Percentiles rank a stretch among this genome's conserved stretches.
These are phyloP conservation scores for Mycosphaerelloides madeirae DNA, from an alignment of 2,329 filamentous ascomycete species.

Conservation along the genomic window DNA sequence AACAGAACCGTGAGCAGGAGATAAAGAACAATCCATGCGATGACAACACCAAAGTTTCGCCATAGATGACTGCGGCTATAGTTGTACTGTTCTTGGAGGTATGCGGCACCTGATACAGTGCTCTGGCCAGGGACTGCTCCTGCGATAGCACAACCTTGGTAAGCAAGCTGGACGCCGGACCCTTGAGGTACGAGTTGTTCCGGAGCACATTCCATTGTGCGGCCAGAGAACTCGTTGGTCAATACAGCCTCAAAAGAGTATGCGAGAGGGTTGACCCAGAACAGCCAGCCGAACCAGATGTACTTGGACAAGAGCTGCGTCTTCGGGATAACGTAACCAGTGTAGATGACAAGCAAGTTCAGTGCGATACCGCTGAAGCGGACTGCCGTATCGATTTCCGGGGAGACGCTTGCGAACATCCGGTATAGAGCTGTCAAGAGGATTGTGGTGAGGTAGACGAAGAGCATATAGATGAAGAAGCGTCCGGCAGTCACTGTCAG, in stretches of 20 bases:
- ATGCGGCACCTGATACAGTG: conserved; percentile 51
- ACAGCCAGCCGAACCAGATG: conserved; percentile 64
- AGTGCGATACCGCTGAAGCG: conserved; percentile 59
- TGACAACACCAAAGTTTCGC: conserved; percentile 72
- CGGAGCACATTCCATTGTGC: conserved; percentile 55
- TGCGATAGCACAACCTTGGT: conserved; percentile 59
- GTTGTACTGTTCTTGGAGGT: conserved; percentile 52
- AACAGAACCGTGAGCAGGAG: conserved; percentile 66
- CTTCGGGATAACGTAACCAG: conserved; percentile 65
- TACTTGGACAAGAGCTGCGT: conserved; percentile 54
- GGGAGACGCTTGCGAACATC: conserved; percentile 61
- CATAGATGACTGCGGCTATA: conserved; percentile 57
- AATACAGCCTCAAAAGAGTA: conserved; percentile 66
- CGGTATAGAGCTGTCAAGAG: conserved; percentile 61
- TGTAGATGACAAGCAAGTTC: conserved; percentile 60
- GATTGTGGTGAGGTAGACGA: conserved; percentile 60
- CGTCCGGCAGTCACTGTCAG: conserved; percentile 57
- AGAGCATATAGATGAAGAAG: conserved; percentile 63
- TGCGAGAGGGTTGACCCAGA: conserved; percentile 45
- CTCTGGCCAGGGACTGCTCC: conserved; percentile 52
- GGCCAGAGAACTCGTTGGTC: conserved; percentile 59
- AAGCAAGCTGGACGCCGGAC: conserved; percentile 49
- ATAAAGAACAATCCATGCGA: conserved; percentile 71
- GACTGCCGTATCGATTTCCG: conserved; percentile 62
- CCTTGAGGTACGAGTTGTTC: conserved; percentile 58